Evolutionary conservation across 805 yeast genomes (phyloP).

Genomic region (Myxozyma nipponensis): DNA sequence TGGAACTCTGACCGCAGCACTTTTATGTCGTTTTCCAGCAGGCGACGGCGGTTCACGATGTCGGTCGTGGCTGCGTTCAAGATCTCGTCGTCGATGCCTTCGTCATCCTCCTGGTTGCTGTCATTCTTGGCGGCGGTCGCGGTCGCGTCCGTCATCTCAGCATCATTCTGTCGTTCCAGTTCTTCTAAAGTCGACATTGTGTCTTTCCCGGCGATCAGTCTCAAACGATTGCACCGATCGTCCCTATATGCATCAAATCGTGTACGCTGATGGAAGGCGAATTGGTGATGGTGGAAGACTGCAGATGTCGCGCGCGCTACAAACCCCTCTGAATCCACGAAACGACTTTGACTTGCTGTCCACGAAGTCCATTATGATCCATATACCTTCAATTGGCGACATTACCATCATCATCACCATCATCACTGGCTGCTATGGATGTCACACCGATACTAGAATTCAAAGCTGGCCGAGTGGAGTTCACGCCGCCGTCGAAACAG

Average conservation of each 20-base stretch:
- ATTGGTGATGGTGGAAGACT: background rate
- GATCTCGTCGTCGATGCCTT: conserved; percentile 78
- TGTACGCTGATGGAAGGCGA: no score
- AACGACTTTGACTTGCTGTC: no score
- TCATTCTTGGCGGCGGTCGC: conserved; percentile 13
- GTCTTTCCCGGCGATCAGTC: no score
- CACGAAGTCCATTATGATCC: no score
- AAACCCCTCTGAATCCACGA: background rate
- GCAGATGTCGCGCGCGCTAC: background rate
- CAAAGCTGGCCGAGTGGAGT: conserved; percentile 75
- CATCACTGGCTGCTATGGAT: conserved; percentile 3
- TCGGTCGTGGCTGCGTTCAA: conserved; percentile 73
- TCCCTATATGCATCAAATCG: no score
- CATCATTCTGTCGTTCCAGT: conserved; percentile 37
- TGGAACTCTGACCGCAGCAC: conserved; percentile 90
- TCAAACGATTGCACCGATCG: no score
- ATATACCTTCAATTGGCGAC: no score
- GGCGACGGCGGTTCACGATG: conserved; percentile 75
- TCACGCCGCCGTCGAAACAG: conserved; percentile 52
- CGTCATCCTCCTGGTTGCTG: conserved; percentile 39
- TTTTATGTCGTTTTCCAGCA: conserved; percentile 91
- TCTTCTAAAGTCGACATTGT: conserved; percentile 73
- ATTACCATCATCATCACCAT: no score
- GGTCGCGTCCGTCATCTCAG: conserved; percentile 44
- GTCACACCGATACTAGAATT: conserved; percentile 39